phyloP scores from a whole-genome alignment of 2,329 filamentous ascomycete genomes.

The Hypoxylon sp. region DNA sequence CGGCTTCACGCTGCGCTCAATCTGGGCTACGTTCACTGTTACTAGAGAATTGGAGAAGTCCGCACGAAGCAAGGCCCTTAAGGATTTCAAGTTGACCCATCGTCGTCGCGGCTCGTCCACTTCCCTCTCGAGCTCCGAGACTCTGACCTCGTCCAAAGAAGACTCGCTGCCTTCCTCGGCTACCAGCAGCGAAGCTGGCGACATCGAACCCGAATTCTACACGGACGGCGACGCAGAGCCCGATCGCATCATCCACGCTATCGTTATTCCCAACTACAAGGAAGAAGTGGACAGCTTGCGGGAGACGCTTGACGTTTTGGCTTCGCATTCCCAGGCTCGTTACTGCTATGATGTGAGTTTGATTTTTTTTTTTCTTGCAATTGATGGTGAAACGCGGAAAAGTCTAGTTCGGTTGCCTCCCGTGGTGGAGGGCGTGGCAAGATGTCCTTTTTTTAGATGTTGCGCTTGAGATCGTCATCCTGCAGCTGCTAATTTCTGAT shows the following conservation, averaged over 20 bases:
- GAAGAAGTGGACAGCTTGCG: slow-evolving; percentile 73
- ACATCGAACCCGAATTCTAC: slow-evolving; percentile 57
- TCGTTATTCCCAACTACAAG: slow-evolving; percentile 78
- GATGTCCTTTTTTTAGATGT: neutral
- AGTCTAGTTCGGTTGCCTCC: neutral
- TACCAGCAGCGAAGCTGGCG: slow-evolving; percentile 59
- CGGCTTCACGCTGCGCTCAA: slow-evolving; percentile 68
- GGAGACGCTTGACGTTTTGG: slow-evolving; percentile 73
- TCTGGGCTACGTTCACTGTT: slow-evolving; percentile 67
- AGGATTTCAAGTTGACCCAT: slow-evolving; percentile 56
- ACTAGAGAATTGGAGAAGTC: slow-evolving; percentile 59
- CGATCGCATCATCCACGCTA: slow-evolving; percentile 67
- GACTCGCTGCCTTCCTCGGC: slow-evolving; percentile 50
- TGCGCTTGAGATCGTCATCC: slow-evolving; percentile 4
- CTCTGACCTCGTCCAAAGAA: slow-evolving; percentile 57
- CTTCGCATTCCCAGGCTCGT: slow-evolving; percentile 69
- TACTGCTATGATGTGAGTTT: slow-evolving; percentile 72
- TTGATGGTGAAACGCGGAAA: neutral
- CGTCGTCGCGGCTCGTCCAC: slow-evolving; percentile 61
- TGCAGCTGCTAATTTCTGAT: slow-evolving; percentile 21
- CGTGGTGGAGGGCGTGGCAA: slow-evolving; percentile 1
- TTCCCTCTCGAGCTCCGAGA: slow-evolving; percentile 65
- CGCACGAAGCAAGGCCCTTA: slow-evolving; percentile 54
- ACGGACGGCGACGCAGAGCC: slow-evolving; percentile 53
- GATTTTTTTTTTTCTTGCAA: neutral